Base-by-base conservation (phyloP, 2,329 filamentous ascomycete species). In the Colletotrichum navitas region DNA sequence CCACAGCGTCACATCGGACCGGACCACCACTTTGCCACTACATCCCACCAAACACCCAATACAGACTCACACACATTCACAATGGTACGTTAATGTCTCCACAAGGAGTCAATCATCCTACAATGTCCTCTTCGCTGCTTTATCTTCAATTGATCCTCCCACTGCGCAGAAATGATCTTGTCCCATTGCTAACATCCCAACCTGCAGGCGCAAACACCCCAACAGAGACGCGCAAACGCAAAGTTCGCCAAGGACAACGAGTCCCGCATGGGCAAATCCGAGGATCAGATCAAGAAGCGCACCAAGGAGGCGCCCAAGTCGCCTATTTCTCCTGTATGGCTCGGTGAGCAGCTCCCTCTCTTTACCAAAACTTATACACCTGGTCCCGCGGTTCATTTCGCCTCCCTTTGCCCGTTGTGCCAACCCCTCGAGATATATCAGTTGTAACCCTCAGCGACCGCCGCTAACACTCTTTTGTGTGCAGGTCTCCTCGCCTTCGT, bases 201-300 rank as follows among this genome's bases (percentile, higher is more conserved):
- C 21, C 32, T 12, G 26, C 78, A 94, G 93, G 92, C 91, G 76
- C 93, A 95, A 91, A 96, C 93, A 76, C 93, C 92, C 76, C 89
- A 94, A 82, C 94, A 96, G 86, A 91, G 93, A 81, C 90, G 90
- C 79, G 91, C 92, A 74, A 96, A 96, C 85, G 89, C 89, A 79
- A 92, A 92, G 83, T 97, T 94, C 83, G 91, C 88, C 76, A 91
- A 92, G 80, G 87, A 89, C 65, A 91, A 95, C 80, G 90, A 92
- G 79, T 84, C 86, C 72, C 92, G 91, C 79, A 92, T 92, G 81
- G 93, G 93, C 83, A 94, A 93, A 84, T 87, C 90, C n/a, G 87
- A 90, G 69, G 84, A 84, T 32, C 87, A 90, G 74, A 80, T 91
- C 76, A 91, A 91, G 86, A 89, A 90, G 83, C 83, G 83, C 73